Evolutionary conservation across 495 filamentous ascomycete species (phyloP).

Genomic region (Neurospora sp.): DNA sequence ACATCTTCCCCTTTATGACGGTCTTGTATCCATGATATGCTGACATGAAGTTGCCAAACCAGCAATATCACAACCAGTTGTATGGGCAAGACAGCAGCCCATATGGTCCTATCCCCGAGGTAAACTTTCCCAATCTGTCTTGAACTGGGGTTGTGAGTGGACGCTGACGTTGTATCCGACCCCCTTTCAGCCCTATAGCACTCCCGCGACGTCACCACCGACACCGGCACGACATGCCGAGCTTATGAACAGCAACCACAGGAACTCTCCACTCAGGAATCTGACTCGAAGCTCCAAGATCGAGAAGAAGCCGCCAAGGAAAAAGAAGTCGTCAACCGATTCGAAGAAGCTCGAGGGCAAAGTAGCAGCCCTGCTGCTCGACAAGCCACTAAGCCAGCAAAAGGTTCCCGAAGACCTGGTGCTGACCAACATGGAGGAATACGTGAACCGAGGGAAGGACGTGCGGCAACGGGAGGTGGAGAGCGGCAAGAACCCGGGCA

Average conservation of each 20-base stretch:
- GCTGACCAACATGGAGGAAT: conserved; percentile 63
- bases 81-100: conserved; percentile 24
- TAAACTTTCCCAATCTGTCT: neutral
- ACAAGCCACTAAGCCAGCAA: conserved; percentile 59
- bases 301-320: conserved; percentile 26
- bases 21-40: neutral
- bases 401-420: conserved; percentile 49
- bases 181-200: conserved; percentile 33
- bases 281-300: conserved; percentile 16
- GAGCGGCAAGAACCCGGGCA: conserved; percentile 56
- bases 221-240: conserved; percentile 31
- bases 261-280: conserved; percentile 6
- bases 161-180: conserved; percentile 6
- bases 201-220: conserved; percentile 40
- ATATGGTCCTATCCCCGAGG: conserved; percentile 21
- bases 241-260: conserved; percentile 12
- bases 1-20: neutral
- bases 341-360: conserved; percentile 5
- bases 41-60: conserved; percentile 2
- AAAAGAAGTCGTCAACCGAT: conserved; percentile 23
- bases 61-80: conserved; percentile 27
- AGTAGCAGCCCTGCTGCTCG: conserved; percentile 44
- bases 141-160: neutral
- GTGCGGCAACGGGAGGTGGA: conserved; percentile 56
- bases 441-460: conserved; percentile 62